Evolutionary conservation across 305 asterid species (phyloP), one percentile per base, ranked within the genome.

Genomic region (Fraxinus nigra): DNA sequence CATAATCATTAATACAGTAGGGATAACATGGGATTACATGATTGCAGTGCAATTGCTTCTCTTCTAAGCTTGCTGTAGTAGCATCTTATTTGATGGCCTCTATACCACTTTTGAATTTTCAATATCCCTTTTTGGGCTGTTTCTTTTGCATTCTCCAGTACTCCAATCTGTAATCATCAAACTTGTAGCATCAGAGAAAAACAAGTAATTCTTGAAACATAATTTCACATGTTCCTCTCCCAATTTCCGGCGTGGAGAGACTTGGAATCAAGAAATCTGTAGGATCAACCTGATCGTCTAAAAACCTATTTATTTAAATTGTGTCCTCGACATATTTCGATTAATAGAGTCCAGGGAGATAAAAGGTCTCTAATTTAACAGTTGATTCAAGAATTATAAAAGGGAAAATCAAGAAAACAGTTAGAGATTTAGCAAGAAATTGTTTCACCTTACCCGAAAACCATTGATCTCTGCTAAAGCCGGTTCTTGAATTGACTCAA

Each of bases 1-100:
- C 7, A 67, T 26, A 67, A 67, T 67, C 75, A 67, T 67, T 28
- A 67, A 22, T 16, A 81, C n/a, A 22, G 72, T 37, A 34, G 2
- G 83, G 81, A 82, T 85, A 67, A 28, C 70, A 75, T 77, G 14
- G 75, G 70, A 81, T 90, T 91, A 92, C 98, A 87, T 79, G 97
- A 89, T 88, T 94, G 98, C 75, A 94, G 84, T 28, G 87, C 82
- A 69, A 87, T 76, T 40, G 70, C 87, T 83, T 91, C 94, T 83
- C 79, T 84, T 74, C 81, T 85, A 74, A 90, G 86, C 77, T 91
- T 88, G 33, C 79, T 59, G 88, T 83, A 86, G 51, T 54, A 54
- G 81, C 88, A 75, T 40, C 90, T 86, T 74, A 87, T 84, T 86
- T 43, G 84, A 43, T 87, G 80, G 34, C 91, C 95, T 0, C 89